A percentile compares a stretch with the other conserved stretches of the same genome.
Conservation (phyloP, 1,284 basidiomycete species). For the Polyporus tsugae region DNA sequence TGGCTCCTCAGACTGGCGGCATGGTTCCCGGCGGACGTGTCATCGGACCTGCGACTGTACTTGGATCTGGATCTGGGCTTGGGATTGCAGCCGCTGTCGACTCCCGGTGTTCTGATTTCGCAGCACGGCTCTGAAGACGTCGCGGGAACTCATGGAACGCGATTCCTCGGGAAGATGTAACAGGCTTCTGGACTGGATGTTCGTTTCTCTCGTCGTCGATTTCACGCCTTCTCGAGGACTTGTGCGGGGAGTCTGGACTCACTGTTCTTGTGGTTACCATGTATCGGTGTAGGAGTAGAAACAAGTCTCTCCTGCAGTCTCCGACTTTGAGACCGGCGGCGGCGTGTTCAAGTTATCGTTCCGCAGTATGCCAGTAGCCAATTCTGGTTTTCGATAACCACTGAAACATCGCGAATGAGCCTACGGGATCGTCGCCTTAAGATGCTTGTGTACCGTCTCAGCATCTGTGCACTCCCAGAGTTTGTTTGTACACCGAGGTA, state of each 20-base stretch:
- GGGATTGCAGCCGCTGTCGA: not conserved
- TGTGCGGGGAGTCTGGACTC: not conserved
- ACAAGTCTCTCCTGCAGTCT: too few relatives aligned
- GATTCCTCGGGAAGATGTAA: not conserved
- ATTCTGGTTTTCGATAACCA: too few relatives aligned
- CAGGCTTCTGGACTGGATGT: not conserved
- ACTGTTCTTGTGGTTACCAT: not conserved
- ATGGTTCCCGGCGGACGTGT: not conserved
- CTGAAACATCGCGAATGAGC: too few relatives aligned
- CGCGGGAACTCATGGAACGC: not conserved
- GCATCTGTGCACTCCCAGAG: too few relatives aligned
- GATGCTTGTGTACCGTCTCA: too few relatives aligned
- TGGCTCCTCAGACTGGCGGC: not conserved
- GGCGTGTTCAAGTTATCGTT: too few relatives aligned
- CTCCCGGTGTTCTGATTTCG: not conserved
- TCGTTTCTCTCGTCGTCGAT: not conserved
- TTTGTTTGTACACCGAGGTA: too few relatives aligned
- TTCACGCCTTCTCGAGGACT: not conserved
- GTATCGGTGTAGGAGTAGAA: too few relatives aligned
- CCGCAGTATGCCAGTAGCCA: too few relatives aligned
- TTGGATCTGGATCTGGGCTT: not conserved
- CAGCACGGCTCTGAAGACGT: not conserved
- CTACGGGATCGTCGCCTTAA: too few relatives aligned
- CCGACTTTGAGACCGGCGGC: too few relatives aligned
- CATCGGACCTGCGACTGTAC: not conserved